Evolutionary conservation across 1,284 basidiomycete genomes (phyloP), one percentile per base, ranked within the genome.

Genomic region (Moniliella sp.): DNA sequence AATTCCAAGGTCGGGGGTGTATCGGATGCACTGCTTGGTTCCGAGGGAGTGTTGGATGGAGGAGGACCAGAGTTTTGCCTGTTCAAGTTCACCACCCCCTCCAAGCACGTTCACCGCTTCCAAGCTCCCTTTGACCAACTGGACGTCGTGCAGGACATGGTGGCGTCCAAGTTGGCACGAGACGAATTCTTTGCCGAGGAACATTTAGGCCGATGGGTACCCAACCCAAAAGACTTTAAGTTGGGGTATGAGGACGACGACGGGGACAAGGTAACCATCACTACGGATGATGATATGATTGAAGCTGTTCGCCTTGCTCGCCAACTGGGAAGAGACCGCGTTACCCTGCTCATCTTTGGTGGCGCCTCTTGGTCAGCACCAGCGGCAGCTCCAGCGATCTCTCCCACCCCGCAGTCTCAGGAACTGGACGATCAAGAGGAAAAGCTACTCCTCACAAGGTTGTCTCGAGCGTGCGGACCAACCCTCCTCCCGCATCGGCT

Each of bases 31-130:
- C n/a, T n/a, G n/a, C n/a, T n/a, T n/a, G n/a, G n/a, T n/a, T n/a
- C n/a, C n/a, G n/a, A n/a, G n/a, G n/a, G n/a, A n/a, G n/a, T n/a
- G n/a, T n/a, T n/a, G n/a, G n/a, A n/a, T n/a, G 58, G 60, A 31
- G 91, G 97, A 57, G 88, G 91, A n/a, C n/a, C n/a, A n/a, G n/a
- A n/a, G 14, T 97, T 88, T 2, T 97, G 94, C 57, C 79, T 97
- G 31, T 97, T 97, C 76, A 97, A 97, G 64, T 94, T 97, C 69
- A 77, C 79, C 41, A 93, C 88, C 0, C 91, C 88, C 1, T 78
- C 78, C 40, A 84, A 84, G 4, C 72, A 83, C 31, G 93, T 84
- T 3, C 91, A 97, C 61, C 76, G 91, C 28, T 99, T 99, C 75
- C 86, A 94, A 61, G 80, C 91, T 12, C 75, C 88, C n/a, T 75